These are phyloP conservation scores for Populus hybrid DNA, from an alignment of 441 rosid species.

Conservation along the genomic window DNA sequence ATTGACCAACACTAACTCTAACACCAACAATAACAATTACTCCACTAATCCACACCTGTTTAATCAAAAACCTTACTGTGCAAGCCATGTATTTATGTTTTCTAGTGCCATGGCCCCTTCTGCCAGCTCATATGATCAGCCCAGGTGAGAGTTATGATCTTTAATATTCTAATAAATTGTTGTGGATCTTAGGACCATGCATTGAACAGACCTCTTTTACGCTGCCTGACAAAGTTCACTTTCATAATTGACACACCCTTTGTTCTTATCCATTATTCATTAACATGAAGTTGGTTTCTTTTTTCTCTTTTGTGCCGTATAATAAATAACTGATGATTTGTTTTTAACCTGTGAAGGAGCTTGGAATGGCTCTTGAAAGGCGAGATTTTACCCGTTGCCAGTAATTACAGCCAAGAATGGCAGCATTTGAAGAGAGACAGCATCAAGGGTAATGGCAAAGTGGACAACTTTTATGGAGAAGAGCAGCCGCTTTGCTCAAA, in stretches of 20 bases:
- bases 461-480: slow-evolving; percentile 4
- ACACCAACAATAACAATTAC: slow-evolving; percentile 10
- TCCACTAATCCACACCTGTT: slow-evolving; percentile 13
- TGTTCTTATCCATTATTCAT: slow-evolving; percentile 13
- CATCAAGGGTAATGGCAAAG: slow-evolving; percentile 11
- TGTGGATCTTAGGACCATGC: slow-evolving; percentile 3
- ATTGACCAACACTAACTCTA: slow-evolving; percentile 11
- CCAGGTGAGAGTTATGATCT: slow-evolving; percentile 41
- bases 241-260: neutral
- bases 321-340: slow-evolving; percentile 8
- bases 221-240: neutral
- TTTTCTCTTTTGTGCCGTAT: slow-evolving; percentile 12
- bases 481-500: slow-evolving; percentile 21
- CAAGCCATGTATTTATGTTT: slow-evolving; percentile 27
- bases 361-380: slow-evolving; percentile 75
- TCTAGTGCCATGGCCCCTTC: slow-evolving; percentile 28
- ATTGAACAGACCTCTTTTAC: neutral
- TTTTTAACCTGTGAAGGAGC: slow-evolving; percentile 49
- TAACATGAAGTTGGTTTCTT: slow-evolving; percentile 16
- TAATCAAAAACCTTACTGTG: slow-evolving; percentile 31
- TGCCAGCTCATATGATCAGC: slow-evolving; percentile 37
- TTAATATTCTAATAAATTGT: neutral
- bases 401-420: slow-evolving; percentile 41
- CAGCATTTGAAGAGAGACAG: slow-evolving; percentile 29
- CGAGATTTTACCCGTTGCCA: slow-evolving; percentile 32